Base-by-base conservation (phyloP, 495 filamentous ascomycete species). In the Penicillium desertorum region DNA sequence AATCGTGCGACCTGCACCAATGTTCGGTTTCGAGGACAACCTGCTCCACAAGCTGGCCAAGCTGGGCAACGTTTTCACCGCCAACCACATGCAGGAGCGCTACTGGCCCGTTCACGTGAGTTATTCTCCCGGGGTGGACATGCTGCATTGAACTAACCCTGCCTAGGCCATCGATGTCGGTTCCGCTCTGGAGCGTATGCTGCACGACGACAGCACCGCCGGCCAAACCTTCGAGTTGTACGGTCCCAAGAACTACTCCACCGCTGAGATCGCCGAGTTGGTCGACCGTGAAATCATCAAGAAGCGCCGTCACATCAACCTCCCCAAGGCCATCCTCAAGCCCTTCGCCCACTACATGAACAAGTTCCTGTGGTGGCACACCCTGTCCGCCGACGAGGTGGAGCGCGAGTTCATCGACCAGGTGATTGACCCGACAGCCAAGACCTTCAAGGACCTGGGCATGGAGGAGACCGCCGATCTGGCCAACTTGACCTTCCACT, bases 371-470 rank as follows among this genome's bases (percentile, higher is more conserved):
- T 99, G 92, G 92, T 99, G 91, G 91, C 87, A 85, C 36, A 83
- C 86, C 27, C 79, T 86, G 37, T 91, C 87, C 19, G 83, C 86
- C n/a, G 94, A 98, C 63, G 83, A 95, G 68, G 81, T 99, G 14
- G 92, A 96, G 80, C 81, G 89, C 44, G 92, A 99, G 73, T 97
- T 94, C 79, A 84, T 95, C 62, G 89, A 98, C 72, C 95, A 98
- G 73, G 80, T 83, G 63, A 94, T 99, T 65, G 94, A 99, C 77
- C 81, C 82, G 45, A 86, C 78, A 4, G 93, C 94, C 47, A 98
- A 96, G 83, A 97, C 95, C 6, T 96, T 98, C 82, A 88, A 87
- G 75, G 92, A 98, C 70, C 79, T 99, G 43, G 90, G 84, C 49
- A 95, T 99, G 64, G 86, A 63, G 17, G 64, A 88, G 74, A 88